A percentile compares a stretch with the other conserved stretches of the same genome.
phyloP scores from a whole-genome alignment of 2,329 filamentous ascomycete species.

The Penicillium brevicompactum region DNA sequence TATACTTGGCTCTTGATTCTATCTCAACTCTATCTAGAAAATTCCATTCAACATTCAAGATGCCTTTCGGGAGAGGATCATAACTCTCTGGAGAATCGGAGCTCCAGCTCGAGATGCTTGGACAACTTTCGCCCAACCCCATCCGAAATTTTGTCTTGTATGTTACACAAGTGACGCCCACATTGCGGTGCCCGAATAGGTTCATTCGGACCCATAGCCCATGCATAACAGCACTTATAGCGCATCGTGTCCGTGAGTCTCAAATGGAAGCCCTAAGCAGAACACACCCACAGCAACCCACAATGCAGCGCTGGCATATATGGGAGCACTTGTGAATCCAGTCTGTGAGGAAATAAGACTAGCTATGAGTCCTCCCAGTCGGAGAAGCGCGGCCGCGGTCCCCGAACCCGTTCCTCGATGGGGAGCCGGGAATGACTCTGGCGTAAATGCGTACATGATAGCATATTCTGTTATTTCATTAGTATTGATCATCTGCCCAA shows the following conservation, averaged over 20 bases:
- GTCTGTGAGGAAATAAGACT: conserved; percentile 48
- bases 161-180: no score
- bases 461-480: conserved; percentile 30
- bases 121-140: no score
- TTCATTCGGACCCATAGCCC: no score
- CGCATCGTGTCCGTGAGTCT: conserved; percentile 42
- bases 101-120: no score
- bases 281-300: conserved; percentile 48
- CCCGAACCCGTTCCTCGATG: conserved; percentile 29
- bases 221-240: conserved; percentile 8
- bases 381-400: conserved; percentile 37
- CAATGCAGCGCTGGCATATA: conserved; percentile 49
- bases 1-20: no score
- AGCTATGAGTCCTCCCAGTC: conserved; percentile 41
- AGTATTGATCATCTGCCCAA: not conserved
- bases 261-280: conserved; percentile 48
- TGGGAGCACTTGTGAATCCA: conserved; percentile 47
- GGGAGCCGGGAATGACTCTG: conserved; percentile 31
- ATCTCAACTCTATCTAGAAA: no score
- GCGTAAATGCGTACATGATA: conserved; percentile 33
- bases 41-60: no score
- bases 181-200: no score
- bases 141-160: no score
- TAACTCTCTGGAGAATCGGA: no score
- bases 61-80: no score